Evolutionary conservation across 2,329 filamentous ascomycete genomes (phyloP).

Genomic region (Scopulariopsis brevicaulis): DNA sequence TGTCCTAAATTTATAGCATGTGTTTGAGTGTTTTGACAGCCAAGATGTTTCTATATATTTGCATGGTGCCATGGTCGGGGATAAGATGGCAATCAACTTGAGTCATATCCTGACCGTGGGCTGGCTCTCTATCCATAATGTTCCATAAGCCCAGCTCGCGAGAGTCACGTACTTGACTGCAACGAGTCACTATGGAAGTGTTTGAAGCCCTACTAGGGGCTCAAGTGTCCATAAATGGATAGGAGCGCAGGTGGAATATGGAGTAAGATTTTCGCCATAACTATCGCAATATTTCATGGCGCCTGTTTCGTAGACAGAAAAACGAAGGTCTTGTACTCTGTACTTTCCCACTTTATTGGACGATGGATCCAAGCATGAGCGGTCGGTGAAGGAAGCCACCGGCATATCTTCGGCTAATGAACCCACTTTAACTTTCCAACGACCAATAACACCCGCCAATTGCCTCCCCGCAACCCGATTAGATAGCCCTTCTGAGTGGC

Average conservation of each 20-base stretch:
- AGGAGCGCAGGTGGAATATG: too few relatives aligned
- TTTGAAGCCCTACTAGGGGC: too few relatives aligned
- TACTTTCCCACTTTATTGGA: too few relatives aligned
- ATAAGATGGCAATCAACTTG: conserved; percentile 1
- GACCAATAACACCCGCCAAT: conserved; percentile 1
- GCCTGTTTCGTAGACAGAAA: too few relatives aligned
- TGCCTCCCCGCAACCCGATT: neutral
- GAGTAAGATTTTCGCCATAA: too few relatives aligned
- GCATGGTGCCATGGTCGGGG: neutral
- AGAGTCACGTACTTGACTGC: too few relatives aligned
- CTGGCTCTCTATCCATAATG: neutral
- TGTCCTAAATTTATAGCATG: neutral
- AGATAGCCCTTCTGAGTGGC: conserved; percentile 2
- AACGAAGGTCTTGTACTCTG: too few relatives aligned
- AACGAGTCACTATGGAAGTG: too few relatives aligned
- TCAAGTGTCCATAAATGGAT: too few relatives aligned
- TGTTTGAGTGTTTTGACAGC: neutral
- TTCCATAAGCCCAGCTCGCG: neutral
- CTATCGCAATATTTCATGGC: too few relatives aligned
- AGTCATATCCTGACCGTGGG: neutral
- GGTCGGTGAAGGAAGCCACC: too few relatives aligned
- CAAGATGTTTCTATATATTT: neutral
- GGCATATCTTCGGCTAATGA: neutral
- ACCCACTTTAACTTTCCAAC: neutral
- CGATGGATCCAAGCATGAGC: too few relatives aligned